phyloP scores from a whole-genome alignment of 2,329 filamentous ascomycete genomes.

The Fusarium keratoplasticum region DNA sequence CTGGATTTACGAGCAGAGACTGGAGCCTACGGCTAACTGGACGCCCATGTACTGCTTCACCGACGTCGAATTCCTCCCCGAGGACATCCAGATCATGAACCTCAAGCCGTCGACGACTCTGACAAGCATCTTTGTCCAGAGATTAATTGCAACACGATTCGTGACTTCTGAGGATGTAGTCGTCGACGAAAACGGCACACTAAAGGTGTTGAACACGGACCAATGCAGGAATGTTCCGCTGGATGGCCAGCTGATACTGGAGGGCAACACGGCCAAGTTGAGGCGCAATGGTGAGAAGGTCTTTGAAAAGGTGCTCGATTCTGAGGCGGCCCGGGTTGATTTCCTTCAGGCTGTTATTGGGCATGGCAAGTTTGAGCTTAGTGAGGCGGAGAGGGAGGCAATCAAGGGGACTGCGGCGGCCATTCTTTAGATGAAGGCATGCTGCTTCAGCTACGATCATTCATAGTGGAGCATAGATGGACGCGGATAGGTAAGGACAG shows the following conservation, averaged over 20 bases:
- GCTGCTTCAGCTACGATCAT: neutral
- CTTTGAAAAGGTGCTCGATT: slow-evolving; percentile 55
- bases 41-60: slow-evolving; percentile 63
- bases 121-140: slow-evolving; percentile 53
- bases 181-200: slow-evolving; percentile 49
- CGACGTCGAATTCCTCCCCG: slow-evolving; percentile 59
- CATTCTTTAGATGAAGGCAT: neutral
- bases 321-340: slow-evolving; percentile 60
- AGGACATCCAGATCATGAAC: slow-evolving; percentile 62
- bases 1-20: slow-evolving; percentile 53
- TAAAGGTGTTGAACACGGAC: slow-evolving; percentile 41
- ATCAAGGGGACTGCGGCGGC: slow-evolving; percentile 56
- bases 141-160: slow-evolving; percentile 50
- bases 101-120: slow-evolving; percentile 50
- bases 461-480: no score
- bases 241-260: slow-evolving; percentile 57
- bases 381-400: slow-evolving; percentile 57
- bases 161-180: slow-evolving; percentile 52
- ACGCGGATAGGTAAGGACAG: neutral
- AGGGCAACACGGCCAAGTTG: slow-evolving; percentile 58
- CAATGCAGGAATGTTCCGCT: slow-evolving; percentile 32
- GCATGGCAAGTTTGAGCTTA: slow-evolving; percentile 54
- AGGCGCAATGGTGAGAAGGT: slow-evolving; percentile 51
- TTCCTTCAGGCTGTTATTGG: slow-evolving; percentile 61
- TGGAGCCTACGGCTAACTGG: slow-evolving; percentile 51